Conservation (phyloP, 208 protist species). For the Cochliopodium minus region DNA sequence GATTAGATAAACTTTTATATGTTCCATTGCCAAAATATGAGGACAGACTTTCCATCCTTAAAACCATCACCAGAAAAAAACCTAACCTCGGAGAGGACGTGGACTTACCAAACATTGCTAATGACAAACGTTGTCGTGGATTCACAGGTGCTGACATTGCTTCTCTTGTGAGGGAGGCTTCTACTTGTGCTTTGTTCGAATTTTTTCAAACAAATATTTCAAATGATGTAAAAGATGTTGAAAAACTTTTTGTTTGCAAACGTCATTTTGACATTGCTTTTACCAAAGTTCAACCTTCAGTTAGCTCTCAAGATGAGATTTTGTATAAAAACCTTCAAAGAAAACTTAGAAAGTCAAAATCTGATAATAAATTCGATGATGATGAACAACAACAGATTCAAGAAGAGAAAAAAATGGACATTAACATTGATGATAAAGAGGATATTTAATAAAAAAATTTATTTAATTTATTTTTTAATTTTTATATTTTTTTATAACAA, state of each 20-base stretch:
- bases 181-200: conserved; percentile 22
- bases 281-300: neutral
- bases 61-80: conserved; percentile 59
- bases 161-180: conserved; percentile 69
- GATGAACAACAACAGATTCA: too few species aligned
- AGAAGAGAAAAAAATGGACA: too few species aligned
- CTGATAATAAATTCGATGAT: too few species aligned
- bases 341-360: too few species aligned
- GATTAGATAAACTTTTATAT: conserved; percentile 87
- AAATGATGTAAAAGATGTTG: neutral
- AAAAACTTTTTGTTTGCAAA: neutral
- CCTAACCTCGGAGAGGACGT: conserved; percentile 54
- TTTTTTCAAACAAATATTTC: neutral
- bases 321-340: neutral
- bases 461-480: too few species aligned
- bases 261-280: neutral
- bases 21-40: conserved; percentile 68
- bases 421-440: too few species aligned
- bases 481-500: too few species aligned
- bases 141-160: conserved; percentile 83
- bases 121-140: conserved; percentile 48
- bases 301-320: neutral
- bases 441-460: too few species aligned
- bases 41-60: conserved; percentile 65
- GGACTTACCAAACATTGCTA: conserved; percentile 49